Evolutionary conservation across 176 grass and related monocot genomes (phyloP), one percentile per base, ranked within the genome.

Genomic region (Bolboschoenus planiculmis): DNA sequence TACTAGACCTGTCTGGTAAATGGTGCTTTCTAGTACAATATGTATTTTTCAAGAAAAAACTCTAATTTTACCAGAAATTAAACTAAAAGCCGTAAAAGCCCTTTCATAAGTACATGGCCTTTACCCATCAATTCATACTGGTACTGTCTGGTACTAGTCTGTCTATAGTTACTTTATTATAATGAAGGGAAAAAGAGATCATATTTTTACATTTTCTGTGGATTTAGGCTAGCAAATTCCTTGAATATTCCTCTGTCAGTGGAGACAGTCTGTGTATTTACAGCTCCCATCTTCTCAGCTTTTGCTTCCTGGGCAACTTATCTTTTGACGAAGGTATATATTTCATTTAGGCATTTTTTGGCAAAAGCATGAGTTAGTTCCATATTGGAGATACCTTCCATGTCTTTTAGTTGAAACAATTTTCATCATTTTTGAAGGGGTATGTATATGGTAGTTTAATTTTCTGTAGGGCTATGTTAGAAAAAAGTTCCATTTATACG

Each of bases 261-360:
- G 84, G 97, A 99, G 86, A 99, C 97, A 47, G 97, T 99, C n/a
- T 99, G 97, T 81, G 97, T 99, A 65, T 99, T 99, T 72, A 99
- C 97, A 13, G 97, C 97, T 89, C 97, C 97, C 58, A 88, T 99
- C 85, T 99, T 99, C 85, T 99, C 97, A 3, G 97, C 97, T 80
- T 88, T 85, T 70, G 97, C 97, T 88, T 80, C 97, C 2, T 99
- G 97, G 97, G 92, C 97, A 80, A 96, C 97, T 57, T 99, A 99
- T 73, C 89, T 99, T 82, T 78, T 99, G 81, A 99, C 97, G 74
- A 99, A 96, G 93, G 97, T 94, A 85, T 3, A 5, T 78, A 72
- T 87, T 58, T 83, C 9, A 63, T 43, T 35, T 24, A 23, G 18
- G 6, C 66, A 71, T 24, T 40, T 24, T 71, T 71, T 11, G 18